Base-by-base conservation (phyloP, 176 grass and related monocot genomes). In the Aegilops speltoides region DNA sequence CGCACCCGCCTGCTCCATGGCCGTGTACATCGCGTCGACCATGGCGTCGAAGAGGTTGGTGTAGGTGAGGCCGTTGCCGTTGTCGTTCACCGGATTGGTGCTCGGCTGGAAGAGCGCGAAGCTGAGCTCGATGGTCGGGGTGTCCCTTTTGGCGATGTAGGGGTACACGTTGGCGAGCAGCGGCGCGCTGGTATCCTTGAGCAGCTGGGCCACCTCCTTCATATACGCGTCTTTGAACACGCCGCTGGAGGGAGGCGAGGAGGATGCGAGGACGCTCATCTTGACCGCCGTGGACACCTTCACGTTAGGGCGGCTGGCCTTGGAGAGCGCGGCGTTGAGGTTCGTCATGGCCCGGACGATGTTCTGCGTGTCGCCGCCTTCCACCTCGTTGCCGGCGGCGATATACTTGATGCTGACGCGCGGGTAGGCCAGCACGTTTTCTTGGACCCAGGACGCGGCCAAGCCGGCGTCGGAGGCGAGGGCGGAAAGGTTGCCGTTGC, bases 361-460 rank as follows among this genome's bases (percentile, higher is more conserved):
- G 54, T 5, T 37, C 34, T 82, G 54, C 7, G 77, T 50, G 1
- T 85, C 91, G 33, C 12, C 0, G 0, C 84, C 75, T 31, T 92
- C 85, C 11, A 93, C 86, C 77, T 98, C 93, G 78, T 98, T 98
- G 63, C 95, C 93, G 41, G 90, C 95, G 72, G 87, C 88, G 72
- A 98, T 93, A 80, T 92, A 98, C 28, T 87, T 90, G 79, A 98
- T 92, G 17, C n/a, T 52, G 61, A 98, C 93, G 24, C 83, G 85
- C 16, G 32, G 16, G 38, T 48, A 67, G 85, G 92, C 7, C 91
- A 36, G 2, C 34, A 91, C 74, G 50, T 43, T 71, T 20, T 40
- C 20, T 2, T 23, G 20, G 46, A 98, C 91, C 81, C 95, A 89
- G 34, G 10, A 20, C 33, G 34, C 5, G 0, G 68, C 68, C 2